phyloP scores from a whole-genome alignment of 2,329 filamentous ascomycete species.

The Clonostachys chloroleuca region DNA sequence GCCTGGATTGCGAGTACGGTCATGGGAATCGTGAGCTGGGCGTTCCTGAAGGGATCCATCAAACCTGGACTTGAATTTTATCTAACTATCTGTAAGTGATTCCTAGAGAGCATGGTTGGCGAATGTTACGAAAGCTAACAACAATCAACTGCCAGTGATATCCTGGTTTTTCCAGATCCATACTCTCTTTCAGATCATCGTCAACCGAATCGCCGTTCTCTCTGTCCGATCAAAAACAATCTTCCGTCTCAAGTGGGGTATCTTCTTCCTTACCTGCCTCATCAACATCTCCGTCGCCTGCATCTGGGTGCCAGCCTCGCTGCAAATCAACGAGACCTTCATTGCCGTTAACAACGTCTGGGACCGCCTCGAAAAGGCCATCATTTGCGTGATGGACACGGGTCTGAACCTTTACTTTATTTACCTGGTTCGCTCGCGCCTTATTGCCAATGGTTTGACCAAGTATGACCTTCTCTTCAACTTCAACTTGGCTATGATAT shows the following conservation, averaged over 20 bases:
- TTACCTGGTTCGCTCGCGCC: slow-evolving; percentile 32
- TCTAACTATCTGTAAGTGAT: slow-evolving; percentile 11
- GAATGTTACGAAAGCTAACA: not conserved
- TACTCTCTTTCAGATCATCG: slow-evolving; percentile 45
- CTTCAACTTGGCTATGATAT: slow-evolving; percentile 22
- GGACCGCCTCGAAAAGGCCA: slow-evolving; percentile 42
- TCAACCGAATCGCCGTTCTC: slow-evolving; percentile 43
- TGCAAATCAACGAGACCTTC: slow-evolving; percentile 29
- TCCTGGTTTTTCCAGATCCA: slow-evolving; percentile 28
- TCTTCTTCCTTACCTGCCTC: slow-evolving; percentile 29
- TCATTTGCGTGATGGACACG: slow-evolving; percentile 40
- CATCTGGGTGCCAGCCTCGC: slow-evolving; percentile 44
- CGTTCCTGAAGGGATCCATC: not conserved
- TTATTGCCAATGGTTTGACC: slow-evolving; percentile 40
- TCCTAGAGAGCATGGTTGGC: slow-evolving; percentile 5
- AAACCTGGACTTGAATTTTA: slow-evolving; percentile 19
- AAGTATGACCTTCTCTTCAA: slow-evolving; percentile 41
- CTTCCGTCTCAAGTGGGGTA: slow-evolving; percentile 33
- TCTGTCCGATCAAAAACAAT: slow-evolving; percentile 29
- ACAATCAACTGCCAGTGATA: not conserved
- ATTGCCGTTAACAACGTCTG: slow-evolving; percentile 38
- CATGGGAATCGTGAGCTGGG: not conserved
- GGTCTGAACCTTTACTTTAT: slow-evolving; percentile 41
- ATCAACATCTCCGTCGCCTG: slow-evolving; percentile 45
- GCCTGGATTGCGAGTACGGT: not conserved